phyloP scores from a whole-genome alignment of 2,329 filamentous ascomycete species.

The Botrytis cinerea region DNA sequence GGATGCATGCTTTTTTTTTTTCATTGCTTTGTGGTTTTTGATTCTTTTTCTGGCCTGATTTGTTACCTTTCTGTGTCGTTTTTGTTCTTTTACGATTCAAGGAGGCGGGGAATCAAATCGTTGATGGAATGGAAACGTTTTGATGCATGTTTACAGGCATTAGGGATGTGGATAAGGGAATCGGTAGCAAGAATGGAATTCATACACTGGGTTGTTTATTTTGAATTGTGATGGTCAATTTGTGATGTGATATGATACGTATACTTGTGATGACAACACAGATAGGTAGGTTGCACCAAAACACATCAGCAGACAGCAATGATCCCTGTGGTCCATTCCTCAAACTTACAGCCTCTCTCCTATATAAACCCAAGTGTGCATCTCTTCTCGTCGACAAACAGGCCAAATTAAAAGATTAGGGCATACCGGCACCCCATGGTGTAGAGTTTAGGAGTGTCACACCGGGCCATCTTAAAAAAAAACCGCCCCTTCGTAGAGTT shows the following conservation, averaged over 20 bases:
- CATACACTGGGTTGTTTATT: background rate
- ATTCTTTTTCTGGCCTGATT: constrained; percentile 5
- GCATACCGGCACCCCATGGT: background rate
- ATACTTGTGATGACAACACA: background rate
- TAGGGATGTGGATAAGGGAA: background rate
- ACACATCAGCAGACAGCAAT: background rate
- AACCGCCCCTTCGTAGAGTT: background rate
- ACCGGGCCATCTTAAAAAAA: background rate
- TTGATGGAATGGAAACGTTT: constrained; percentile 10
- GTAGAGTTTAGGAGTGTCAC: background rate
- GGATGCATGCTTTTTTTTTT: constrained; percentile 13
- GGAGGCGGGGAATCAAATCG: background rate
- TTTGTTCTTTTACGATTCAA: constrained; percentile 4
- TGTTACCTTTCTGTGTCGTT: background rate
- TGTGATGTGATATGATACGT: background rate
- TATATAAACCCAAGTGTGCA: background rate
- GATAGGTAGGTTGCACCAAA: background rate
- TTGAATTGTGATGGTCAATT: background rate
- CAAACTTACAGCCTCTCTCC: no score
- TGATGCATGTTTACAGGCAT: constrained; percentile 9
- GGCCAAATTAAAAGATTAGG: background rate
- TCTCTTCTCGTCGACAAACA: background rate
- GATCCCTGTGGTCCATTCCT: background rate
- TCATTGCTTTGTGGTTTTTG: constrained; percentile 5
- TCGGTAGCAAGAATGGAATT: constrained; percentile 19